Evolutionary conservation across 306 rosid species (phyloP).

Genomic region (Glycine latifolia): DNA sequence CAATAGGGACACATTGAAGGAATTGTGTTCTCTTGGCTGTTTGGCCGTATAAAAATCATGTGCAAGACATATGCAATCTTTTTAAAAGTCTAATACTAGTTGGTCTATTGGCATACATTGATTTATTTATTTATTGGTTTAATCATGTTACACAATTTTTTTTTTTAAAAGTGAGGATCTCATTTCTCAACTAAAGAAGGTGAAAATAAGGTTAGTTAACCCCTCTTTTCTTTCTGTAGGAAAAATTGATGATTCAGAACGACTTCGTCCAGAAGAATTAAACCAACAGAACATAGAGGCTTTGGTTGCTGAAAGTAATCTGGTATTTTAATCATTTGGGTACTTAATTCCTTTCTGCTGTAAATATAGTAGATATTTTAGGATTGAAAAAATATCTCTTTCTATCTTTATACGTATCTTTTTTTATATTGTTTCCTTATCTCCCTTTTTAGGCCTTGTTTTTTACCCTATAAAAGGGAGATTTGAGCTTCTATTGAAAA

Average conservation of each 20-base stretch:
- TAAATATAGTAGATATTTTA: neutral
- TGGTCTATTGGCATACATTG: too few species aligned
- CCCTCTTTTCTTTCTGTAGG: constrained; percentile 56
- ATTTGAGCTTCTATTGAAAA: neutral
- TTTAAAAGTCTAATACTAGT: too few species aligned
- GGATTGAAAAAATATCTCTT: neutral
- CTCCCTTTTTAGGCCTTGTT: neutral
- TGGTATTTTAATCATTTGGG: constrained; percentile 60
- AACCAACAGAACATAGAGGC: constrained; percentile 98
- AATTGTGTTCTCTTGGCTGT: constrained; percentile 22
- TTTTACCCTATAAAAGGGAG: neutral
- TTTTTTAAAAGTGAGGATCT: neutral
- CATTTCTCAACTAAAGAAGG: constrained; percentile 11
- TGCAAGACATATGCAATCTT: constrained; percentile 29
- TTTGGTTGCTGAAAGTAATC: constrained; percentile 91
- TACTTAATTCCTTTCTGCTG: constrained; percentile 14
- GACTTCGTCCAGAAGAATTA: constrained; percentile 95
- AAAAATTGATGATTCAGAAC: constrained; percentile 84
- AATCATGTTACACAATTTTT: too few species aligned
- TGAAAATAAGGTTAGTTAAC: neutral
- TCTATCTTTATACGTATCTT: constrained; percentile 22
- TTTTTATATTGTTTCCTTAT: neutral
- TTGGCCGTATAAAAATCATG: constrained; percentile 13
- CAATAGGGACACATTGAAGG: constrained; percentile 17
- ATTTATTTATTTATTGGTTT: too few species aligned